These are phyloP conservation scores for Phoma sp. DNA, from an alignment of 2,329 filamentous ascomycete species.

Conservation along the genomic window DNA sequence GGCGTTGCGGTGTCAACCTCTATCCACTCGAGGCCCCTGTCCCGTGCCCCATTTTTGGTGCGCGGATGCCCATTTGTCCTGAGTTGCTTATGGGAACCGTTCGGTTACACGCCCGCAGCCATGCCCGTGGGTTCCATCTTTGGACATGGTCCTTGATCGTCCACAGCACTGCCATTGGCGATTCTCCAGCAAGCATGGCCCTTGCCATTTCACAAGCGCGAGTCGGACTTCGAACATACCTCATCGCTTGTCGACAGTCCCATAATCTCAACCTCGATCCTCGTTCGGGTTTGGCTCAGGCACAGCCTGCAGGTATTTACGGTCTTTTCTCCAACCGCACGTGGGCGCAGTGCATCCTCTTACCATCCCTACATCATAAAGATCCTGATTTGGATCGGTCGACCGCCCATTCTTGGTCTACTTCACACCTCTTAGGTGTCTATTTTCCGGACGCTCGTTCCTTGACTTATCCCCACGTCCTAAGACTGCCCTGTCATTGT, in stretches of 20 bases:
- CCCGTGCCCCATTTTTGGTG: conserved; percentile 41
- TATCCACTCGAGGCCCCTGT: conserved; percentile 24
- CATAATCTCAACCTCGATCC: conserved; percentile 26
- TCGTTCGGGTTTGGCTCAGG: conserved; percentile 40
- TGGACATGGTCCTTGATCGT: conserved; percentile 29
- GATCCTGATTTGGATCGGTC: conserved; percentile 46
- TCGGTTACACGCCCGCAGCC: conserved; percentile 45
- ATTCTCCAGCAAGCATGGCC: conserved; percentile 20
- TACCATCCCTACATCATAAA: conserved; percentile 39
- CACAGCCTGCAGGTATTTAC: conserved; percentile 51
- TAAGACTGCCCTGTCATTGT: conserved; percentile 39
- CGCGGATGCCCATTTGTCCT: conserved; percentile 37
- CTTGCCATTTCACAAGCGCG: conserved; percentile 33
- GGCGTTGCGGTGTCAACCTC: conserved; percentile 32
- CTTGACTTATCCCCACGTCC: conserved; percentile 41
- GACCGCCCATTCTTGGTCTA: conserved; percentile 35
- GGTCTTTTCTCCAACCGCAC: conserved; percentile 39
- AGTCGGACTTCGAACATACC: conserved; percentile 40
- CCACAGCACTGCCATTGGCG: conserved; percentile 40
- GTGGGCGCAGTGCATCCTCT: conserved; percentile 40
- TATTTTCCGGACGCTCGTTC: conserved; percentile 35
- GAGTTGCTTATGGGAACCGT: conserved; percentile 44
- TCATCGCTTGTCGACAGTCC: conserved; percentile 29
- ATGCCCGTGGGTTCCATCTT: conserved; percentile 47
- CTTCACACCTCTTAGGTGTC: conserved; percentile 32